Base-by-base conservation (phyloP, 1,284 basidiomycete species). In the Marasmius sp. region DNA sequence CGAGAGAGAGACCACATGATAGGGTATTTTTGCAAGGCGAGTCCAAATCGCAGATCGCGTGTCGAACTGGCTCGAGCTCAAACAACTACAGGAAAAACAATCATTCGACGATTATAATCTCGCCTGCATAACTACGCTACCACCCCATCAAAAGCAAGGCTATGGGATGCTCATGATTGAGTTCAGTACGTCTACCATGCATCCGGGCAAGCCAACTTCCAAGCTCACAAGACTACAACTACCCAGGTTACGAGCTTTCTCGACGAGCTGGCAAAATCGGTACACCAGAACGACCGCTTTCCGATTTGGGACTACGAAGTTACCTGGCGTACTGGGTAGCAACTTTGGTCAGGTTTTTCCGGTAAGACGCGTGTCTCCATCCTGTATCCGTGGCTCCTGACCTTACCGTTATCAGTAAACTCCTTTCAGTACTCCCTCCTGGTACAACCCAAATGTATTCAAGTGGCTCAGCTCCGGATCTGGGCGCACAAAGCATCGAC, bases 51-150 rank as follows among this genome's bases (percentile, higher is more conserved):
- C 14, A 41, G 22, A 22, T 18, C 37, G 50, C 20, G 20, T 12
- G 56, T 49, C 43, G 58, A 57, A 27, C 43, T 14, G 5, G 20
- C 45, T 53, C 20, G 36, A 48, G 33, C 34, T 49, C 43, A 6
- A 14, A 4, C 6, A 8, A 27, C 48, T 20, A n/a, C 72, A 96
- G 93, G 97, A 98, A 77, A 98, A 98, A 74, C 72, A 92, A 22
- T 97, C 95, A 1, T 97, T 95, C 69, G 97, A 99, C 69, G 94
- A 96, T 69, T 98, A 96, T 78, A 99, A 99, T 71, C 84, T 99
- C 14, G 97, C 97, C 1, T 97, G 95, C 75, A 99, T 99, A 69
- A 89, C 98, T 65, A 94, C 94, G 2, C 87, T 99, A 59, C 97
- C 97, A 1, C 97, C 95, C 14, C 95, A 90, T 71, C 97, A 98